phyloP scores from a whole-genome alignment of 768 basidiomycete species.

The Tephrocybe sp. region DNA sequence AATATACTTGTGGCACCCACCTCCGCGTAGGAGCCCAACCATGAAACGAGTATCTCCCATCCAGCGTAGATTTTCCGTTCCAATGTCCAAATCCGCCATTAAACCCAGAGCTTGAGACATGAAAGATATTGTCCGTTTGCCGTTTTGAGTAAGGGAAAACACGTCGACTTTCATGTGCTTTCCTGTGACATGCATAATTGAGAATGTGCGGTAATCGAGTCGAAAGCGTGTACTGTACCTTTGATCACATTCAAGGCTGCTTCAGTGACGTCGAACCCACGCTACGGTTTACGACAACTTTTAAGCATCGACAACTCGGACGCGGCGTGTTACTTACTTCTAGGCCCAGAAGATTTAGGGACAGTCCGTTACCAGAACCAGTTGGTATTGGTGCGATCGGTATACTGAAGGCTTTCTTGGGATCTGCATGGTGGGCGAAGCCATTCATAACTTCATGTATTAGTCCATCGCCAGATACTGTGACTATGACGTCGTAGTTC shows the following conservation, averaged over 20 bases:
- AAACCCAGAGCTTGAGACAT: conserved; percentile 83
- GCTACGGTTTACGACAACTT: conserved; percentile 30
- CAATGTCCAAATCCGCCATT: conserved; percentile 83
- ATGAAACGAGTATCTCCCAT: conserved; percentile 84
- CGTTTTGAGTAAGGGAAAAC: conserved; percentile 72
- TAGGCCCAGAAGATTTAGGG: conserved; percentile 72
- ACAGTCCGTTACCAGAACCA: conserved; percentile 78
- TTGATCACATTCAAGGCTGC: conserved; percentile 81
- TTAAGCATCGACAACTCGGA: neutral
- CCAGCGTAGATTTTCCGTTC: conserved; percentile 84
- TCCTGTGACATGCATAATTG: conserved; percentile 40
- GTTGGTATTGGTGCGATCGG: conserved; percentile 81
- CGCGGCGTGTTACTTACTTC: conserved; percentile 39
- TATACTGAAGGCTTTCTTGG: conserved; percentile 58
- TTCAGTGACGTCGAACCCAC: conserved; percentile 69
- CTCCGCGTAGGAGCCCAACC: conserved; percentile 66
- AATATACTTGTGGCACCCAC: conserved; percentile 41
- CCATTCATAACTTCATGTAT: conserved; percentile 86
- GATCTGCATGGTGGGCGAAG: conserved; percentile 63
- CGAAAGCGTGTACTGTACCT: conserved; percentile 43
- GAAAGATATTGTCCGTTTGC: conserved; percentile 68
- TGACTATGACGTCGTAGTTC: conserved; percentile 68
- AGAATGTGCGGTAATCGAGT: neutral
- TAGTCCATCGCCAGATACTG: conserved; percentile 83
- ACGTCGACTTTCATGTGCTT: conserved; percentile 74